phyloP scores from a whole-genome alignment of 2,329 filamentous ascomycete genomes.

The Verticillium klebahnii region DNA sequence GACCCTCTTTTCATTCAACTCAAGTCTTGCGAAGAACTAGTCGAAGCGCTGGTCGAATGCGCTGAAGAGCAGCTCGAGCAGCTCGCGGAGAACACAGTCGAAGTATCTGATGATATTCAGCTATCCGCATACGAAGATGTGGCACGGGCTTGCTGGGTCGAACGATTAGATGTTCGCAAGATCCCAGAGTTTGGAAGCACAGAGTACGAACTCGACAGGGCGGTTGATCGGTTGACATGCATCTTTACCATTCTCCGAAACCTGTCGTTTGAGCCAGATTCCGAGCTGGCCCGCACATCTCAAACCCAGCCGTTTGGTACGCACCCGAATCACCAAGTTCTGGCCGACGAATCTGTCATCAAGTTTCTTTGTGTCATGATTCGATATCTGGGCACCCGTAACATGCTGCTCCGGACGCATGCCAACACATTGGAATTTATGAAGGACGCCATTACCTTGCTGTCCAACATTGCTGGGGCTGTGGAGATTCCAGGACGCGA shows the following conservation, averaged over 20 bases:
- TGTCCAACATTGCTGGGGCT: constrained; percentile 81
- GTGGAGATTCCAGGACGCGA: constrained; percentile 81
- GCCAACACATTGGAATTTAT: constrained; percentile 91
- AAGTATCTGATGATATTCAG: constrained; percentile 82
- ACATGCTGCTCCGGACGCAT: constrained; percentile 77
- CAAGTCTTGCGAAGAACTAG: constrained; percentile 76
- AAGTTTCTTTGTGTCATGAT: constrained; percentile 82
- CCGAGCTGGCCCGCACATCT: background rate
- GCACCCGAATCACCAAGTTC: constrained; percentile 58
- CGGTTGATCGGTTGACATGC: constrained; percentile 82
- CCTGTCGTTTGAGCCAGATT: constrained; percentile 61
- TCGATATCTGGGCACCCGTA: constrained; percentile 81
- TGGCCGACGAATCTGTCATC: constrained; percentile 74
- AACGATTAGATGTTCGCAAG: constrained; percentile 68
- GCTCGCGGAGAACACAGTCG: constrained; percentile 77
- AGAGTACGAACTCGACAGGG: constrained; percentile 78
- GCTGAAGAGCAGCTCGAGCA: constrained; percentile 83
- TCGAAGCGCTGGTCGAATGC: constrained; percentile 85
- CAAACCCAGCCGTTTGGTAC: background rate
- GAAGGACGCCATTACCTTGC: constrained; percentile 86
- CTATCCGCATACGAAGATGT: constrained; percentile 86
- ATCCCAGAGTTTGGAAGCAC: constrained; percentile 68
- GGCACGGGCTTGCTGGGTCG: constrained; percentile 69
- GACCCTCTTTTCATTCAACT: constrained; percentile 64
- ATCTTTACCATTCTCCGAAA: constrained; percentile 92